Evolutionary conservation across 352 stramenopile genomes (phyloP).

Genomic region (Pythium scleroteichum): DNA sequence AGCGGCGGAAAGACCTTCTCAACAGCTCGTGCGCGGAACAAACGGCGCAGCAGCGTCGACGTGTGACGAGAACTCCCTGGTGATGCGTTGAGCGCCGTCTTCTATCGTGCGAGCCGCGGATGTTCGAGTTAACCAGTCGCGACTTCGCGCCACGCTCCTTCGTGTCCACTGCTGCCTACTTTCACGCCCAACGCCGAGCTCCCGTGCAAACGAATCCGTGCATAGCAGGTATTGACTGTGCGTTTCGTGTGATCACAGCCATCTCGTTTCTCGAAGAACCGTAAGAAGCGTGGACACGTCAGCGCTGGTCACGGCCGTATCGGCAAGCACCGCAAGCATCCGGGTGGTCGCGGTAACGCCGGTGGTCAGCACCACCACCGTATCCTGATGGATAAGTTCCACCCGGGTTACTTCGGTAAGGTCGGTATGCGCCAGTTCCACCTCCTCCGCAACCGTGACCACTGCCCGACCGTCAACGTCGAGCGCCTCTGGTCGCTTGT

Average conservation of each 20-base stretch:
- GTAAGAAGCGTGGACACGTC: constrained; percentile 99
- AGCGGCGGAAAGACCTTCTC: too few species aligned
- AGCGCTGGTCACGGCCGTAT: constrained; percentile 99
- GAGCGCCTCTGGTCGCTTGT: constrained; percentile 99
- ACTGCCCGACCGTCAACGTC: constrained; percentile 98
- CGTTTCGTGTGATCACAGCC: constrained; percentile 38
- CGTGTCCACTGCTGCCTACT: too few species aligned
- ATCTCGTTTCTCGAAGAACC: constrained; percentile 95
- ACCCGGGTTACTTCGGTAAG: constrained; percentile 99
- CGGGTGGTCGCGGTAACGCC: constrained; percentile 99
- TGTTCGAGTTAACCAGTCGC: too few species aligned
- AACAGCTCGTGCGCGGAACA: too few species aligned
- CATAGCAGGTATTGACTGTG: constrained; percentile 6
- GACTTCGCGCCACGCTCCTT: too few species aligned
- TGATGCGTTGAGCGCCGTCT: too few species aligned
- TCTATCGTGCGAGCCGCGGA: too few species aligned
- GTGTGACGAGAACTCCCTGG: too few species aligned
- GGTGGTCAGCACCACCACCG: constrained; percentile 99
- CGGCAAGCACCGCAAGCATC: constrained; percentile 99
- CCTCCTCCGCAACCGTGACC: constrained; percentile 94
- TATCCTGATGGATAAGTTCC: constrained; percentile 99
- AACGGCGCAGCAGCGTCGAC: too few species aligned
- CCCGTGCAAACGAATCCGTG: too few species aligned
- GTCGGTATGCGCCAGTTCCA: constrained; percentile 99
- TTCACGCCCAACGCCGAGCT: too few species aligned